Evolutionary conservation across 2,329 filamentous ascomycete genomes (phyloP).

Genomic region (Rhynchosporium secalis): DNA sequence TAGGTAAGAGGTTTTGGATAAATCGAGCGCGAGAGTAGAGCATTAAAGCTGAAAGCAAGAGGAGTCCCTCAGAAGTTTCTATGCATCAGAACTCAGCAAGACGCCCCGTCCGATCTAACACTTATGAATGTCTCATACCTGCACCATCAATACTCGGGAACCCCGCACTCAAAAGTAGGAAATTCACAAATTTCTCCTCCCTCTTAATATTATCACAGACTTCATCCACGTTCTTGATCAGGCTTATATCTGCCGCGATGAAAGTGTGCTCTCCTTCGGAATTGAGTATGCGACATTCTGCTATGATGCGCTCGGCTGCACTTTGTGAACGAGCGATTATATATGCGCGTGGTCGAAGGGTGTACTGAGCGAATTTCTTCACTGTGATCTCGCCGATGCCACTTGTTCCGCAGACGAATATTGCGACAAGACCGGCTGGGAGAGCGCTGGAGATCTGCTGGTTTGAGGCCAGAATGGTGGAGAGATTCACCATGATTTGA

Average conservation of each 20-base stretch:
- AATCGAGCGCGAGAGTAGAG: slow-evolving; percentile 60
- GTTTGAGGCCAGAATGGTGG: slow-evolving; percentile 42
- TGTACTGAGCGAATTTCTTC: slow-evolving; percentile 46
- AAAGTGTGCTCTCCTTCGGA: slow-evolving; percentile 47
- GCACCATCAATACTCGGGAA: slow-evolving; percentile 33
- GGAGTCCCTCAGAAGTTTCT: slow-evolving; percentile 57
- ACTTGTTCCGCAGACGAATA: slow-evolving; percentile 54
- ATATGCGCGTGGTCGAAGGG: slow-evolving; percentile 48
- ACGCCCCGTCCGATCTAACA: neutral
- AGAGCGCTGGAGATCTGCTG: slow-evolving; percentile 38
- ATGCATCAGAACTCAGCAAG: too few relatives aligned
- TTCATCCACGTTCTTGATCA: slow-evolving; percentile 51
- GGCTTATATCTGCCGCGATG: slow-evolving; percentile 49
- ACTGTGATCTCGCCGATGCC: slow-evolving; percentile 53
- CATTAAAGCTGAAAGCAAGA: slow-evolving; percentile 49
- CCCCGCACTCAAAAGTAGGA: slow-evolving; percentile 49
- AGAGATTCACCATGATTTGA: slow-evolving; percentile 36
- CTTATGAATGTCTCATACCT: slow-evolving; percentile 17
- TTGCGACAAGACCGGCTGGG: slow-evolving; percentile 44
- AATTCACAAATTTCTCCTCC: slow-evolving; percentile 46
- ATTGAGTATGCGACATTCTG: slow-evolving; percentile 47
- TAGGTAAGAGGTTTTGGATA: slow-evolving; percentile 55
- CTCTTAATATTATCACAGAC: slow-evolving; percentile 47
- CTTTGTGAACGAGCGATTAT: slow-evolving; percentile 49
- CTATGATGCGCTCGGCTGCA: slow-evolving; percentile 39